Base-by-base conservation (phyloP, 805 yeast genomes). In the Candida maesae region DNA sequence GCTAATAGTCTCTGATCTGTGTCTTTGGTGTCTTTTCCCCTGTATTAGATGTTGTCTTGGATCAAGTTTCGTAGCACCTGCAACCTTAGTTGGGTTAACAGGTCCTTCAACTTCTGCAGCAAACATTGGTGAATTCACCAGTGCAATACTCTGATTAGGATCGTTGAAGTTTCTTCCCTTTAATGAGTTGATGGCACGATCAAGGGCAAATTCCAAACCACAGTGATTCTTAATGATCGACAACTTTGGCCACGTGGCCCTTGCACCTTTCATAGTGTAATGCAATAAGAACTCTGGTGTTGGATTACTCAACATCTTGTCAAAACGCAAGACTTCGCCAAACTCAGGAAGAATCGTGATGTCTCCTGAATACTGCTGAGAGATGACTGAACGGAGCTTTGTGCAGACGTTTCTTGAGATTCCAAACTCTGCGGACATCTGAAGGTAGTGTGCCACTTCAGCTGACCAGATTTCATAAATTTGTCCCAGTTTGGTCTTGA, bases 181-280 rank as follows among this genome's bases (percentile, higher is more conserved):
- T 40, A 89, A 60, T 8, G 63, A 56, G n/a, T 81, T 70, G 8
- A 93, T 88, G 8, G 93, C 84, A 44, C 73, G 74, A 60, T 91
- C 98, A 30, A 91, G 66, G 0, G 89, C 84, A 60, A 91, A 82
- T 56, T 91, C 99, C 24, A 89, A 78, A 0, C 93, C 81, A 62
- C 96, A 89, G 56, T 88, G 96, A 59, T 93, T 91, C 50, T 81
- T 74, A 35, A 91, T 87, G 33, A 90, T 72, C 2, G 95, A 78
- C 5, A 93, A 62, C 55, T 87, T 86, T 0, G 96, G 95, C 97
- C 98, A 91, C 0, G 96, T 82, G 0, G 96, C 91, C 42, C 86
- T 68, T 1, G 95, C 93, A 1, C 98, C 99, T 47, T 95, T 73
- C 29, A 79, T 70, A 2, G 83, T 74, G 44, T 85, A 76, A 42